Evolutionary conservation across 176 grass and related monocot genomes (phyloP), one percentile per base, ranked within the genome.

Genomic region (Eragrostis curvula): DNA sequence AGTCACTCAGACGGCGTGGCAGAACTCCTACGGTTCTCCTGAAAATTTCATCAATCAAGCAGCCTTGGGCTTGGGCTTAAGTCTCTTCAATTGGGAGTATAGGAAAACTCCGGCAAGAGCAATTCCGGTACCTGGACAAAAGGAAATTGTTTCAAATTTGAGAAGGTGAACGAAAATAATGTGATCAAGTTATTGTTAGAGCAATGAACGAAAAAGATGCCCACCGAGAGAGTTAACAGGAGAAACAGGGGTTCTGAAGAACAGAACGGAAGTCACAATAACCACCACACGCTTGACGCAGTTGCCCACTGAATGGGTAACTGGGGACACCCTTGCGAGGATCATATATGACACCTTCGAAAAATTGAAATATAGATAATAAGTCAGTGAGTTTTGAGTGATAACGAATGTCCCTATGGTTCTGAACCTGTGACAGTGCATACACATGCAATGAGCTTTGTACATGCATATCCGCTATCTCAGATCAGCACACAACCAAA

Each of bases 21-120:
- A 55, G 36, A 52, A 12, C 48, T 55, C 18, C 62, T 51, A 80
- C 15, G 68, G 63, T 42, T 68, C 48, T 55, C 66, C n/a, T 24
- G 29, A 39, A 42, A 42, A 53, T 18, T 36, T 42, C 8, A 80
- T 68, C 64, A 68, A 80, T 80, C 64, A 80, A 55, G 89, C 80
- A 74, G 89, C 10, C 80, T 99, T 99, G 53, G 93, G 82, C 88
- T 98, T 98, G 64, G 96, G 89, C 77, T 96, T 95, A 64, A 99
- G 88, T 70, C 74, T 90, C 70, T 96, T 99, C 89, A 99, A 71
- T 58, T 92, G 94, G 5, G 93, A 96, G 76, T 99, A 99, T 5
- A 99, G 80, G 89, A 99, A 96, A 92, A 99, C 91, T 75, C 97
- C 97, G 0, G 88, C 92, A 32, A 99, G 97, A 80, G 91, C 97